Base-by-base conservation (phyloP, 164 flowering plant species). In the Buxus sempervirens region DNA sequence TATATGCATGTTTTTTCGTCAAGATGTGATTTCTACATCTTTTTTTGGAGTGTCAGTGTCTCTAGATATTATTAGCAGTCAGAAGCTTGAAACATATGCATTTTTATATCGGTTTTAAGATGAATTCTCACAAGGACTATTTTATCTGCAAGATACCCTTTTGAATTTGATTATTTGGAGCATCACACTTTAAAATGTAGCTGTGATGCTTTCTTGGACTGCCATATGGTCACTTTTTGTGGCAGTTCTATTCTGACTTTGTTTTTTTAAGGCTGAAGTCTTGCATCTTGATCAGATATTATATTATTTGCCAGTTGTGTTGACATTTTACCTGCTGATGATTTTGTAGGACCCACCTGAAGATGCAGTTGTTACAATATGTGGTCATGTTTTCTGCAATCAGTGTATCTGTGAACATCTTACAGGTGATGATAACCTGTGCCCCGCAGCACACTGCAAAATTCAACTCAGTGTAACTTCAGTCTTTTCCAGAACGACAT, bases 341-440 rank as follows among this genome's bases (percentile, higher is more conserved):
- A 20, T 67, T 64, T 45, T 76, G 25, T 70, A 93, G 98, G 98
- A 91, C 74, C 81, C 97, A 38, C 98, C 98, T 56, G 97, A 93
- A 82, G 98, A 91, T 82, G 96, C 94, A 68, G 97, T 87, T 65
- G 92, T 93, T 61, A 76, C 96, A 1, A 65, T 74, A 32, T 93
- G 98, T 76, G 90, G 91, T 60, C 98, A 93, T 78, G 91, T 91
- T 51, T 93, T 88, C 76, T 93, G 98, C 80, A 87, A 88, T 63
- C 96, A 91, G 70, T 93, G 98, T 76, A 83, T 93, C 57, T 80
- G 75, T 75, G 94, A 93, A 63, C 90, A 80, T 73, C 84, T 93
- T 63, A 75, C 83, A 51, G 85, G 91, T 26, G 97, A 91, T 78
- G 94, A 88, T 49, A 79, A 69, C n/a, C 79, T 83, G 62, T 93